A percentile compares a stretch with the other conserved stretches of the same genome.
Evolutionary conservation across 352 stramenopile genomes (phyloP).

Genomic region (Phytophthora ramorum): DNA sequence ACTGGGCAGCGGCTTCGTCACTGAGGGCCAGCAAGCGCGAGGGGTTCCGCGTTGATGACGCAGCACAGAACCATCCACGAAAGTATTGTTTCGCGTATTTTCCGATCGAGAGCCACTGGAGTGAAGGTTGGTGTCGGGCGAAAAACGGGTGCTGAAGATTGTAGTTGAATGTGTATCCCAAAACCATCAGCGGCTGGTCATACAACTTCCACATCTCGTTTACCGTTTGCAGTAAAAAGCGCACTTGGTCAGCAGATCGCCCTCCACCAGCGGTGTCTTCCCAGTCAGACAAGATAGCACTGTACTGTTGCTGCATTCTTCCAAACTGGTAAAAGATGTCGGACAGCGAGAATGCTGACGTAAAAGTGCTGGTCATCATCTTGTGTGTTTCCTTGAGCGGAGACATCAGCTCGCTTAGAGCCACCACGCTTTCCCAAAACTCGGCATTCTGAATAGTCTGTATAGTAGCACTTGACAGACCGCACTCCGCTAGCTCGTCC

Average conservation of each 20-base stretch:
- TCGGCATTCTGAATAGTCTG: conserved; percentile 65
- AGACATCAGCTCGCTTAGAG: conserved; percentile 79
- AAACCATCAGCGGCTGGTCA: conserved; percentile 72
- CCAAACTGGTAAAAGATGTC: conserved; percentile 84
- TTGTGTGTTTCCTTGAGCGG: conserved; percentile 81
- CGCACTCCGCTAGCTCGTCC: conserved; percentile 55
- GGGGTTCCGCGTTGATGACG: conserved; percentile 30
- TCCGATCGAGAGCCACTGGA: conserved; percentile 79
- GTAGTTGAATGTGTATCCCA: conserved; percentile 82
- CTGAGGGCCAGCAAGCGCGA: conserved; percentile 44
- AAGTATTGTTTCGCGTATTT: conserved; percentile 86
- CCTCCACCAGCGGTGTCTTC: conserved; percentile 61
- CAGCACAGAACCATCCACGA: conserved; percentile 69
- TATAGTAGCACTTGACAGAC: conserved; percentile 47
- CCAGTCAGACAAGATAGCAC: conserved; percentile 70
- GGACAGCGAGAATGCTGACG: conserved; percentile 58
- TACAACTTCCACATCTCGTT: conserved; percentile 82
- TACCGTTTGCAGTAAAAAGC: conserved; percentile 62
- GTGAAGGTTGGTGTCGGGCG: conserved; percentile 50
- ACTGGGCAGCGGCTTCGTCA: conserved; percentile 67
- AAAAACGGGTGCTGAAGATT: conserved; percentile 63
- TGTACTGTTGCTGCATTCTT: conserved; percentile 82
- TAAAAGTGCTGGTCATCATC: conserved; percentile 55
- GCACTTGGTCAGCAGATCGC: conserved; percentile 59
- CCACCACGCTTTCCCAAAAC: conserved; percentile 82